Base-by-base conservation (phyloP, 805 yeast genomes). In the Teunomyces kruisii region DNA sequence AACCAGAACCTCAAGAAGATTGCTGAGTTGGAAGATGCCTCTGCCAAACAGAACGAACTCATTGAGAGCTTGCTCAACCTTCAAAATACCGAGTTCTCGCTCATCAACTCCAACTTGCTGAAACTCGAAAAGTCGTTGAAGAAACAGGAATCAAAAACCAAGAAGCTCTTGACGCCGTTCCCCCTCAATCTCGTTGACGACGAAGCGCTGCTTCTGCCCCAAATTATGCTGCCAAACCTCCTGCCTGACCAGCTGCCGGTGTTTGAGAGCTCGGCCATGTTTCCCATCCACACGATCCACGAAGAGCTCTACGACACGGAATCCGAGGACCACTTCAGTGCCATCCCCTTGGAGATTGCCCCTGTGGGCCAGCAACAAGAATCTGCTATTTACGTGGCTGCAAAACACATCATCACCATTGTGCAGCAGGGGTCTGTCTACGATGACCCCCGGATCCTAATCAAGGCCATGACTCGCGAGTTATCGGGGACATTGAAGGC, bases 51-150 rank as follows among this genome's bases (percentile, higher is more conserved):
- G 16, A 43, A 45, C 28, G 35, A 41, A 19, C 13, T 50, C 16
- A 46, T 54, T 15, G 46, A 51, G 30, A 42, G 37, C 13, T 32
- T 53, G 22, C 40, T 43, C 14, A 45, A 40, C 12, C 36, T 30
- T 4, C 56, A 53, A 13, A 43, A 42, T 29, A 29, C 43, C 14
- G 49, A 51, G 28, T 42, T 53, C 27, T 16, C 44, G 2, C 39
- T 43, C n/a, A 45, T 53, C 12, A 46, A 45, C 14, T 36, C 32
- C 6, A 29, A 46, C 19, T 26, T 53, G 16, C 27, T 32, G 9
- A 49, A 44, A n/a, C 30, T 54, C 16, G 52, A 52, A 29, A 39
- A 39, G 13, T 19, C 45, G 3, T 19, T 46, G 10, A 27, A 10
- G 39, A 27, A 38, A 8, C 32, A 26, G 14, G 32, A 15, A 9